These are phyloP conservation scores for Penicillium thymicola DNA, from an alignment of 2,329 filamentous ascomycete genomes.

Conservation along the genomic window DNA sequence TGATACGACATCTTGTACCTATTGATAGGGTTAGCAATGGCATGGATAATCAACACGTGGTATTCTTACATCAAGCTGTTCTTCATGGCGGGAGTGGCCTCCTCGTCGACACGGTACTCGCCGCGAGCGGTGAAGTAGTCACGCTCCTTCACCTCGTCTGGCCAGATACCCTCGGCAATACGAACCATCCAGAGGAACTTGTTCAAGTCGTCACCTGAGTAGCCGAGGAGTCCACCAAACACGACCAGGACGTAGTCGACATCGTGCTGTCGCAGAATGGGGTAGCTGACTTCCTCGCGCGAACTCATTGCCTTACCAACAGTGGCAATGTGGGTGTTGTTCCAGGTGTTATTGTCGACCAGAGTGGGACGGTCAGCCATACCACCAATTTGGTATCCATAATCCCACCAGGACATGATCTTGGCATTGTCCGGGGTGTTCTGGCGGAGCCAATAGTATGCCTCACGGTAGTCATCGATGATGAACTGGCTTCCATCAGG, in stretches of 20 bases:
- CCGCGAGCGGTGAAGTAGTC: slow-evolving; percentile 92
- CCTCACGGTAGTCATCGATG: slow-evolving; percentile 98
- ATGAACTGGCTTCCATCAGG: slow-evolving; percentile 97
- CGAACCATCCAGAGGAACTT: slow-evolving; percentile 99
- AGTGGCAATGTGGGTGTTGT: slow-evolving; percentile 99
- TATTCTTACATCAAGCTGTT: slow-evolving; percentile 91
- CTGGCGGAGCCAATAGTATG: slow-evolving; percentile 98
- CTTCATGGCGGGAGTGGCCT: slow-evolving; percentile 94
- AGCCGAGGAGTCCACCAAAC: slow-evolving; percentile 91
- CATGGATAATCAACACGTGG: neutral
- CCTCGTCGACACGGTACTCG: slow-evolving; percentile 91
- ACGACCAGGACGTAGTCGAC: slow-evolving; percentile 98
- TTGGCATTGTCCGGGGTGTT: slow-evolving; percentile 94
- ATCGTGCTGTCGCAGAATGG: slow-evolving; percentile 96
- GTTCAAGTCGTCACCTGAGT: slow-evolving; percentile 98
- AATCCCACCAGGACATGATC: slow-evolving; percentile 99
- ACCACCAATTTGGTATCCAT: slow-evolving; percentile 98
- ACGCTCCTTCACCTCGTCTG: slow-evolving; percentile 96
- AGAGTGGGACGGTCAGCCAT: slow-evolving; percentile 97
- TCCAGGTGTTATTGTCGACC: slow-evolving; percentile 99
- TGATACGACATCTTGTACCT: slow-evolving; percentile 99
- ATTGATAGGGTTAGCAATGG: slow-evolving; percentile 22
- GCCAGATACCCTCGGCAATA: slow-evolving; percentile 99
- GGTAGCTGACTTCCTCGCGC: slow-evolving; percentile 94
- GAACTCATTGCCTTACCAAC: slow-evolving; percentile 99